phyloP scores from a whole-genome alignment of 2,329 filamentous ascomycete species.

The Calonectria leucothoes region DNA sequence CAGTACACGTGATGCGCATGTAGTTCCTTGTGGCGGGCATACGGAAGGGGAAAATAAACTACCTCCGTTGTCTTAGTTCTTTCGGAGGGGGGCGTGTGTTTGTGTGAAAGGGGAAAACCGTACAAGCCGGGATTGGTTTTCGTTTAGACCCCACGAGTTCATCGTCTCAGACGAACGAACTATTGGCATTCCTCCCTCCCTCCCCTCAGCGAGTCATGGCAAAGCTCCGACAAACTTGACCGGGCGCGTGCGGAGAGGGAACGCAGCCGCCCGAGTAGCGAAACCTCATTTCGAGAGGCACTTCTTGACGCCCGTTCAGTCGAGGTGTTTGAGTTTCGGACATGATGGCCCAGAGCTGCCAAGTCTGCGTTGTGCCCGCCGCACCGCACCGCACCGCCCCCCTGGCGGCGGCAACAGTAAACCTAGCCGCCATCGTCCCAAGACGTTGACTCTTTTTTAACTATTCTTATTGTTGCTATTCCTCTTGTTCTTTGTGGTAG shows the following conservation, averaged over 20 bases:
- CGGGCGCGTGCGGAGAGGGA: neutral
- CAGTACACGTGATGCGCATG: neutral
- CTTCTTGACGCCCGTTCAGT: neutral
- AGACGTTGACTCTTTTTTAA: neutral
- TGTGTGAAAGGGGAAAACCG: no score
- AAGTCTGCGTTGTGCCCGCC: no score
- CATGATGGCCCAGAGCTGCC: no score
- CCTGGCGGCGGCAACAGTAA: neutral
- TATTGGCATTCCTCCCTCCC: neutral
- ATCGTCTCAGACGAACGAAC: neutral
- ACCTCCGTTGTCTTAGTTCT: no score
- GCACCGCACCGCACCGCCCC: neutral
- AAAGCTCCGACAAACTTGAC: neutral
- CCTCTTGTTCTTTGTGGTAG: neutral
- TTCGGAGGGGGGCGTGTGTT: no score
- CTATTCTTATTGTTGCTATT: no score
- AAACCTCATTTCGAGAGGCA: neutral
- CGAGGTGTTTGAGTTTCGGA: neutral
- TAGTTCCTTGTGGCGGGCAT: neutral
- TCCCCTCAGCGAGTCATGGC: neutral
- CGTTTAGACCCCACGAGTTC: slow-evolving; percentile 2
- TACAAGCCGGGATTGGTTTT: no score
- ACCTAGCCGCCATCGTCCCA: neutral
- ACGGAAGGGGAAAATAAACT: neutral
- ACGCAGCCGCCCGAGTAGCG: neutral